phyloP scores from a whole-genome alignment of 495 filamentous ascomycete genomes.

The Parmelia sp. region DNA sequence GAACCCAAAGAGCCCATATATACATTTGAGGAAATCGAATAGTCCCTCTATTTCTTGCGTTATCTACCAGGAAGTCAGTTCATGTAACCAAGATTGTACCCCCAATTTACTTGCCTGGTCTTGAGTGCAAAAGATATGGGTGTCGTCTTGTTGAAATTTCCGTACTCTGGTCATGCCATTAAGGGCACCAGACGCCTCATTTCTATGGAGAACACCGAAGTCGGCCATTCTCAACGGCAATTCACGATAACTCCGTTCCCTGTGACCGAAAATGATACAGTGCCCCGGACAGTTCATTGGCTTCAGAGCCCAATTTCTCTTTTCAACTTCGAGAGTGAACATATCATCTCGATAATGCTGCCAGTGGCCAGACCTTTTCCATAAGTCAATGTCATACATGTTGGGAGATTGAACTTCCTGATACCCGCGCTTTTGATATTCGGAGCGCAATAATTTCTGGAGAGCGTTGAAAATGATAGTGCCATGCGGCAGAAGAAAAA shows the following conservation, averaged over 20 bases:
- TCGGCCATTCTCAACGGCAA: conserved; percentile 86
- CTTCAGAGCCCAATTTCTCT: conserved; percentile 74
- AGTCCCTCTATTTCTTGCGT: conserved; percentile 74
- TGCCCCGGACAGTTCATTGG: conserved; percentile 98
- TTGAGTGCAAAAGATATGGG: conserved; percentile 83
- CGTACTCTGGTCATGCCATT: conserved; percentile 86
- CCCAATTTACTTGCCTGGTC: conserved; percentile 48
- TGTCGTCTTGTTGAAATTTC: conserved; percentile 91
- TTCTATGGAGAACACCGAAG: conserved; percentile 90
- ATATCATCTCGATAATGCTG: conserved; percentile 94
- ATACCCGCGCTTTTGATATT: conserved; percentile 93
- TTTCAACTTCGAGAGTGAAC: conserved; percentile 88
- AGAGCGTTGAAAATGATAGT: conserved; percentile 87
- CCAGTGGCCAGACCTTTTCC: conserved; percentile 95
- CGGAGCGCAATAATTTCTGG: conserved; percentile 66
- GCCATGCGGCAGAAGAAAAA: conserved; percentile 89
- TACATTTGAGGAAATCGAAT: conserved; percentile 76
- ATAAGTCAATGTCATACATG: conserved; percentile 85
- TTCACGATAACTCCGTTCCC: conserved; percentile 79
- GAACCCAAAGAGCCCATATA: conserved; percentile 89
- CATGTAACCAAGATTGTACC: neutral
- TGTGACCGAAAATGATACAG: conserved; percentile 67
- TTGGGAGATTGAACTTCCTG: conserved; percentile 94
- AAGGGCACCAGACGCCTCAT: conserved; percentile 88
- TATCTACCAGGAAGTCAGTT: conserved; percentile 47